Evolutionary conservation across 1,139 yeast genomes (phyloP).

Genomic region (Arxiozyma slooffiae): DNA sequence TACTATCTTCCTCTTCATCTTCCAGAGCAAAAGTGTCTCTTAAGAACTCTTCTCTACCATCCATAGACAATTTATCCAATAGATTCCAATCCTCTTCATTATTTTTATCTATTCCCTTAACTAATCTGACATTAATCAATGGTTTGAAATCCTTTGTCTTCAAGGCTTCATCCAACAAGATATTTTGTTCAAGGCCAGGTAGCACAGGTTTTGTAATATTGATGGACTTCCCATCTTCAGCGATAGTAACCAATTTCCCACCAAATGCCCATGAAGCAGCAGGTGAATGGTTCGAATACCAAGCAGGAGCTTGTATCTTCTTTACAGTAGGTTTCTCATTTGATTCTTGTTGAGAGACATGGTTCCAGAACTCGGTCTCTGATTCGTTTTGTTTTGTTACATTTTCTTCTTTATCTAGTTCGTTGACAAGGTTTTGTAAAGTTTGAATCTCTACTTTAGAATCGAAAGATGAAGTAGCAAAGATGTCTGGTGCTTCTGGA

Average conservation of each 20-base stretch:
- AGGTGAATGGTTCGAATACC: slow-evolving; percentile 71
- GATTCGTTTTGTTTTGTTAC: slow-evolving; percentile 31
- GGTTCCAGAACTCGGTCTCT: slow-evolving; percentile 82
- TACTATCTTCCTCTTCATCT: slow-evolving; percentile 21
- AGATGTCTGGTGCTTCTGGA: slow-evolving; percentile 76
- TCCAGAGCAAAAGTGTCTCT: slow-evolving; percentile 32
- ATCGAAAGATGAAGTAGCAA: slow-evolving; percentile 90
- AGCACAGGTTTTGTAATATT: slow-evolving; percentile 41
- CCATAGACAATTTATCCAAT: slow-evolving; percentile 45
- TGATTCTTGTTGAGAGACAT: slow-evolving; percentile 45
- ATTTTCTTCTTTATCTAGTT: slow-evolving; percentile 32
- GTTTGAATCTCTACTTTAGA: slow-evolving; percentile 79
- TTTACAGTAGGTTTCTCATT: slow-evolving; percentile 32
- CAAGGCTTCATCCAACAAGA: slow-evolving; percentile 47
- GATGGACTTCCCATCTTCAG: slow-evolving; percentile 37
- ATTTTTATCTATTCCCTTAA: slow-evolving; percentile 34
- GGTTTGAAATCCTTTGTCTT: slow-evolving; percentile 44
- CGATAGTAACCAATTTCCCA: slow-evolving; percentile 65
- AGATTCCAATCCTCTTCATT: slow-evolving; percentile 72
- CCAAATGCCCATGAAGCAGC: slow-evolving; percentile 85
- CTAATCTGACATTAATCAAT: slow-evolving; percentile 45
- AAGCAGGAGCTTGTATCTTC: slow-evolving; percentile 68
- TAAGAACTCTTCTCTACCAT: slow-evolving; percentile 39
- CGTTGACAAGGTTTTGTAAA: slow-evolving; percentile 52
- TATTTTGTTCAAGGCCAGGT: slow-evolving; percentile 36